Evolutionary conservation across 345 rosid species (phyloP), one percentile per base, ranked within the genome.

Genomic region (Citrus reticulata): DNA sequence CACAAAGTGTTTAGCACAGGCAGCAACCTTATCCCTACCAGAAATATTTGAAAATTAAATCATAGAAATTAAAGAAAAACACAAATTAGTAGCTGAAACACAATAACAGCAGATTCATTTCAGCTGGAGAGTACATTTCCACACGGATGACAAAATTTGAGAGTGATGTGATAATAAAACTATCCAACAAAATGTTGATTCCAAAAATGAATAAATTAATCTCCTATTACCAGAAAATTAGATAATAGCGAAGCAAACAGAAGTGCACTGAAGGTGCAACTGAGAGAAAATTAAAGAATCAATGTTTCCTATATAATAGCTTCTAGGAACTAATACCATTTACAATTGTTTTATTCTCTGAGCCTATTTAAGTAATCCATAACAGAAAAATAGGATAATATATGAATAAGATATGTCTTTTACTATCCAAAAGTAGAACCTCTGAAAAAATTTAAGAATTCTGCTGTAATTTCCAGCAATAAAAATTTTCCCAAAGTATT

Each of bases 1-100:
- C 72, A 96, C 92, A 70, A 85, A 96, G 83, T 96, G 99, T 91
- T 96, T 94, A 27, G 99, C 94, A 82, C 99, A 96, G 4, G 99
- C 95, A 67, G 91, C 95, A 83, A 94, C 97, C 84, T 91, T 94
- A 63, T 88, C 90, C 92, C 99, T 96, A n/a, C 29, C 60, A 67
- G 64, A 60, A 79, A 61, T 76, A 60, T 42, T 16, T 55, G 46
- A n/a, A 72, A 74, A 62, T 49, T 57, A 68, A 68, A 55, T 49
- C 66, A 66, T 61, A 74, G 76, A 29, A 61, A 22, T n/a, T 32
- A 54, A 51, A 0, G 19, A 75, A 54, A 57, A 51, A 59, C 58
- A 74, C 65, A 51, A 82, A 20, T 25, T 22, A 62, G 20, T 2
- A 22, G 27, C 46, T 61, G 20, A 29, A 34, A 55, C 69, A 24